Evolutionary conservation across 495 filamentous ascomycete genomes (phyloP).

Genomic region (Xylaria longipes): DNA sequence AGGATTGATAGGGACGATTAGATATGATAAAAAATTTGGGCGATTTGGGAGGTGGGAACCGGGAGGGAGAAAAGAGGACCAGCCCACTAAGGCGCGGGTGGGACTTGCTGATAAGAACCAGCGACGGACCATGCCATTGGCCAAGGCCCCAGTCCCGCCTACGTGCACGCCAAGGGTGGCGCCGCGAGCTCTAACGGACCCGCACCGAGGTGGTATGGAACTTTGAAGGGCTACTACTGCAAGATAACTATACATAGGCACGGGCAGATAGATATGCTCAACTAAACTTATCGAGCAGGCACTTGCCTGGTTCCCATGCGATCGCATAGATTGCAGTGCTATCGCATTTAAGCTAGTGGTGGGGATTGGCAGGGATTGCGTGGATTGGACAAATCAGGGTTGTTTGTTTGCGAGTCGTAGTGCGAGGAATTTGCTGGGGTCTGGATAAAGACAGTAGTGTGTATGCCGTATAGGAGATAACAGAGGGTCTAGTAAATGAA

Average conservation of each 20-base stretch:
- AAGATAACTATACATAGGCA: background rate
- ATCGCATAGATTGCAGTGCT: background rate
- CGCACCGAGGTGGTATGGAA: background rate
- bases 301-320: background rate
- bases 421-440: background rate
- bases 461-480: background rate
- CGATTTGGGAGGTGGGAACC: constrained; percentile 35
- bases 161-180: background rate
- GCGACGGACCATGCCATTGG: constrained; percentile 14
- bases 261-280: constrained; percentile 15
- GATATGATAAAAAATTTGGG: constrained; percentile 43
- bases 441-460: background rate
- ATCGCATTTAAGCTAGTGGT: background rate
- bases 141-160: background rate
- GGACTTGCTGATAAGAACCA: constrained; percentile 25
- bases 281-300: constrained; percentile 27
- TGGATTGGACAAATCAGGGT: background rate
- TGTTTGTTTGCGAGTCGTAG: background rate
- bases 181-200: background rate
- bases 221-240: background rate
- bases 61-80: constrained; percentile 17
- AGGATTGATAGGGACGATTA: constrained; percentile 38
- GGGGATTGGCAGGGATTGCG: background rate
- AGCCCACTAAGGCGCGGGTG: constrained; percentile 15
- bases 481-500: constrained; percentile 15